Base-by-base conservation (phyloP, 2,329 filamentous ascomycete genomes). In the Pseudogymnoascus sp. region DNA sequence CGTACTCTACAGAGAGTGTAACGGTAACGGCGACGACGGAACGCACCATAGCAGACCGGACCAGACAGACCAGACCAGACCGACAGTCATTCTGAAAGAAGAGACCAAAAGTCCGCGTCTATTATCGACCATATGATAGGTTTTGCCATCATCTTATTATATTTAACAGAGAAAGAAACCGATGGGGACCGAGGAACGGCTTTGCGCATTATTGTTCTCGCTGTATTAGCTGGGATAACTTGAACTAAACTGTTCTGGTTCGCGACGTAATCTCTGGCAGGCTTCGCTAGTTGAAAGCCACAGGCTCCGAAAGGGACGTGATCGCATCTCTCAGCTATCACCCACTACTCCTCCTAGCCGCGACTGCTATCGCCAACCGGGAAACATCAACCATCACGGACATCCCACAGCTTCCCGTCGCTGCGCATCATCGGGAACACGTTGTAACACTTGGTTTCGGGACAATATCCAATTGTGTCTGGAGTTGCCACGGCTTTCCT, bases 381-480 rank as follows among this genome's bases (percentile, higher is more conserved):
- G 48, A 55, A 55, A 55, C 48, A 55, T 55, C 48, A 55, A 55
- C 48, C 48, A 55, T 55, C 48, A 55, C 48, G 29, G 48, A 33
- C 48, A 55, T 55, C 48, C 15, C 48, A 55, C 48, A 55, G 48
- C 29, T 55, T 55, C 48, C 29, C 48, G 48, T 33, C 29, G 48
- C 29, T 55, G 48, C 48, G 48, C 48, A 55, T 55, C 48, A 55
- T 55, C 48, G 48, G 48, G 27, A 55, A 18, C 15, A 55, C 29
- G 8, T 55, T 33, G 48, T 55, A 55, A 55, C 48, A 55, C 48
- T 55, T 55, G 48, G 48, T 33, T 55, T 55, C 48, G 29, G 29
- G 48, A 55, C 29, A 55, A 59, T 59, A 59, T 37, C 33, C 58
- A 59, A 40, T 59, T 31, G 58, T 59, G 58, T 59, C 58, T 15